Evolutionary conservation across 179 eudicot genomes (phyloP), one percentile per base, ranked within the genome.

Genomic region (Silene noctiflora): DNA sequence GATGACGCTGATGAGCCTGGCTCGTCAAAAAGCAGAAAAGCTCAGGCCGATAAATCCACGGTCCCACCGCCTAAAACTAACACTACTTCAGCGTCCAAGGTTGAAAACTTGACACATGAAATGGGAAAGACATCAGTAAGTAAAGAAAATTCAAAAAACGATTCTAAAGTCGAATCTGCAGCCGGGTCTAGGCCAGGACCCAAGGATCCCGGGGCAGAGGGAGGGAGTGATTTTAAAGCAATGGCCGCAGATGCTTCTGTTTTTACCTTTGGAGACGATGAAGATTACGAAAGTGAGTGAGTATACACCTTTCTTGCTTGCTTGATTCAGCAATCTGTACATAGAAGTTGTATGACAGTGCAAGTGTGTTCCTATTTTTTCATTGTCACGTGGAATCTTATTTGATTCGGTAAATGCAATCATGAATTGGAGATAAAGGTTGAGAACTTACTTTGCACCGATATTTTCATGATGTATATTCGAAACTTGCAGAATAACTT

Each of bases 231-330:
- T 25, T 95, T 95, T 78, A 95, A 95, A 86, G 97, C 89, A 69
- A 93, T 95, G 96, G 97, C 98, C 5, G 99, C 98, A 35, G 99
- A 95, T 86, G 99, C 98, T n/a, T 95, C 99, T 71, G 96, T 93
- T 39, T 95, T 95, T 81, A 69, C 93, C n/a, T 95, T 95, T 67
- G 99, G 99, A 51, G 99, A 93, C 42, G 98, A 94, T n/a, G 99
- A 93, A 59, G 99, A 93, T 80, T 86, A 87, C 69, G 97, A 89
- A 81, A 89, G 93, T 61, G 97, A 94, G 60, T 94, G 68, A 85
- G 29, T 27, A 14, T 12, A 60, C 17, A 31, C 17, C 22, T 44
- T 4, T n/a, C 55, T 62, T 71, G 46, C 72, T 71, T 46, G 62
- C 9, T 72, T 46, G 55, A n/a, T 72, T 39, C 65, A 74, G 79